Evolutionary conservation across 768 basidiomycete species (phyloP), one percentile per base, ranked within the genome.

Genomic region (Amyloporia xantha): DNA sequence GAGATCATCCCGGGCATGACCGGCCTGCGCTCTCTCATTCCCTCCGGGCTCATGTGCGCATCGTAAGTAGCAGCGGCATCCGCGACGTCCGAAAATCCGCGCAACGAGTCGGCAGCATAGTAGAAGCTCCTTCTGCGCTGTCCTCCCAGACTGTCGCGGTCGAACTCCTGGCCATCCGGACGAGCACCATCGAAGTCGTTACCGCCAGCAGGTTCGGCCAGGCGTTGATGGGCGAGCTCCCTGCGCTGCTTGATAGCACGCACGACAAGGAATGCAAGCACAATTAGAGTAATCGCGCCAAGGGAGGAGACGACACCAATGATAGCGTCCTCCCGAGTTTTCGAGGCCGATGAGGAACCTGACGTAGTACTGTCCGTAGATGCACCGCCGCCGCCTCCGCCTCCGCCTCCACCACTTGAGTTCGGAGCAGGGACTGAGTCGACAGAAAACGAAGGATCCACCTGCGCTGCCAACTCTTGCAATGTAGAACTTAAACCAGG

Each of bases 281-380:
- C 80, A 36, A 89, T 58, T 37, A 91, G 62, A 0, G 89, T 82
- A 47, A 93, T 76, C 4, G 77, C 86, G 11, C 91, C 91, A 17
- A 95, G 76, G 2, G 86, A 81, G 35, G 78, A 81, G 54, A 91
- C 87, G 3, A 95, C 91, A 19, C 93, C 93, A 53, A 96, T 93
- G 61, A 95, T 92, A 21, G 89, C 89, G 55, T 94, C 81, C 59
- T 86, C 78, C 11, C 90, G 75, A 13, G 74, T 70, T 57, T 76
- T 79, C 47, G 68, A 67, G n/a, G 59, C 52, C 19, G 53, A 54
- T 19, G 51, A 48, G 26, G 19, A 13, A 5, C 45, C 23, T 2
- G 48, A 19, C 54, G 53, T n/a, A 63, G 60, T 13, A 21, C 61
- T 64, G 24, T 58, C 66, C 1, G 62, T 57, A 3, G 39, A 48